These are phyloP conservation scores for Mycena venus DNA, from an alignment of 768 basidiomycete genomes.

Conservation along the genomic window DNA sequence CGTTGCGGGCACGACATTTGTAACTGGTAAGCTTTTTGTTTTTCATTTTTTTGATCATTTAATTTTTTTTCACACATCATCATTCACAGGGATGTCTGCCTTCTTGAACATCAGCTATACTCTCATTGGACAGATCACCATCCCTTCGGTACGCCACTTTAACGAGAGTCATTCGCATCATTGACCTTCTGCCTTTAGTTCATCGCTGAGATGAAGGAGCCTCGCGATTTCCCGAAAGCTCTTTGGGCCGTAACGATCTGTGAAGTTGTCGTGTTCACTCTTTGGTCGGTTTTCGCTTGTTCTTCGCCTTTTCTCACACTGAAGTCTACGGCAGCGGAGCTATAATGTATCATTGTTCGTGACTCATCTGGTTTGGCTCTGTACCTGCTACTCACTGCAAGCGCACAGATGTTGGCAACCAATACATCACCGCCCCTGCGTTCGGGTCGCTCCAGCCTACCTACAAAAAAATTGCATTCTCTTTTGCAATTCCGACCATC, in stretches of 20 bases:
- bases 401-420: conserved; percentile 41
- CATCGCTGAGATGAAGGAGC: conserved; percentile 63
- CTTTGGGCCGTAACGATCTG: conserved; percentile 59
- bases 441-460: conserved; percentile 55
- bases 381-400: neutral
- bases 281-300: conserved; percentile 35
- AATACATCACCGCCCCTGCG: conserved; percentile 60
- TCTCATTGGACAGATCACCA: conserved; percentile 58
- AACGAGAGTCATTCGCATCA: too few relatives aligned
- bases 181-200: too few relatives aligned
- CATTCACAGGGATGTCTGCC: conserved; percentile 53
- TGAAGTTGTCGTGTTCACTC: conserved; percentile 56
- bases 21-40: conserved; percentile 51
- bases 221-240: conserved; percentile 61
- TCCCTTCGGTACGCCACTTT: conserved; percentile 46
- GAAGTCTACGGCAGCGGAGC: conserved; percentile 41
- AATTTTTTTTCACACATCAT: conserved; percentile 26
- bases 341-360: conserved; percentile 54
- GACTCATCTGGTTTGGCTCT: neutral
- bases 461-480: conserved; percentile 59
- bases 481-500: conserved; percentile 61
- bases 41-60: neutral
- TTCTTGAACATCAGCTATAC: conserved; percentile 63
- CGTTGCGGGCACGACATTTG: conserved; percentile 53
- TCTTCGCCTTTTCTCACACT: neutral